Conservation (phyloP, 768 basidiomycete species). For the Leccinum subgranulosum region DNA sequence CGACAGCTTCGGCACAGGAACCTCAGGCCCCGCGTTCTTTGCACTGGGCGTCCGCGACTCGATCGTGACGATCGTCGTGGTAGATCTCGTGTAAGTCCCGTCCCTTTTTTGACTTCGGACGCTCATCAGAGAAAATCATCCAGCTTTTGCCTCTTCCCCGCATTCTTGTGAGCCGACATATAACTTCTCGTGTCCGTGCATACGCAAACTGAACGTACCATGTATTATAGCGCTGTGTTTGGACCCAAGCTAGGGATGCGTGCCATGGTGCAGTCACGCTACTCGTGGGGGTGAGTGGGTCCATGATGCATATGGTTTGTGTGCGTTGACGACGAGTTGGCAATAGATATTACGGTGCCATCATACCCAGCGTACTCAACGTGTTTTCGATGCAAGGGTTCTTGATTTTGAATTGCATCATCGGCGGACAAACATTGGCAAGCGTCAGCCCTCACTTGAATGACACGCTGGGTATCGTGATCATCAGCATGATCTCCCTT, state of each 20-base stretch:
- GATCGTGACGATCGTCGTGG: conserved; percentile 38
- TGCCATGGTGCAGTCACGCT: conserved; percentile 57
- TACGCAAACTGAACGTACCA: background rate
- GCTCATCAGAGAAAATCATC: background rate
- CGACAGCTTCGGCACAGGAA: conserved; percentile 46
- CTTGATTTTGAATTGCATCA: conserved; percentile 55
- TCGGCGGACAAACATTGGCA: conserved; percentile 59
- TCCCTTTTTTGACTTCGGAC: background rate
- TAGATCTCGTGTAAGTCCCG: conserved; percentile 41
- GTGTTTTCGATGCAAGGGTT: conserved; percentile 54
- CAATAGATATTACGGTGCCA: conserved; percentile 37
- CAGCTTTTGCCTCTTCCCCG: conserved; percentile 35
- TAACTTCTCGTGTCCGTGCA: background rate
- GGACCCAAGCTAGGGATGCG: conserved; percentile 55
- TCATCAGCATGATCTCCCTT: conserved; percentile 31
- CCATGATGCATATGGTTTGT: conserved; percentile 2
- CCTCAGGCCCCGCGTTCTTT: conserved; percentile 49
- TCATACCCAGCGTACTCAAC: conserved; percentile 44
- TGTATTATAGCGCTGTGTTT: conserved; percentile 40
- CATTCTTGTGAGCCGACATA: conserved; percentile 34
- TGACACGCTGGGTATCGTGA: conserved; percentile 33
- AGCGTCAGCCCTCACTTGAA: conserved; percentile 38
- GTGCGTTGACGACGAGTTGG: conserved; percentile 1
- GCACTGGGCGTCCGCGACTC: conserved; percentile 43
- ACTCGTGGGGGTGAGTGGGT: conserved; percentile 45